A percentile compares a stretch with the other conserved stretches of the same genome.
phyloP scores from a whole-genome alignment of 805 yeast species.

The Blastobotrys peoriensis region DNA sequence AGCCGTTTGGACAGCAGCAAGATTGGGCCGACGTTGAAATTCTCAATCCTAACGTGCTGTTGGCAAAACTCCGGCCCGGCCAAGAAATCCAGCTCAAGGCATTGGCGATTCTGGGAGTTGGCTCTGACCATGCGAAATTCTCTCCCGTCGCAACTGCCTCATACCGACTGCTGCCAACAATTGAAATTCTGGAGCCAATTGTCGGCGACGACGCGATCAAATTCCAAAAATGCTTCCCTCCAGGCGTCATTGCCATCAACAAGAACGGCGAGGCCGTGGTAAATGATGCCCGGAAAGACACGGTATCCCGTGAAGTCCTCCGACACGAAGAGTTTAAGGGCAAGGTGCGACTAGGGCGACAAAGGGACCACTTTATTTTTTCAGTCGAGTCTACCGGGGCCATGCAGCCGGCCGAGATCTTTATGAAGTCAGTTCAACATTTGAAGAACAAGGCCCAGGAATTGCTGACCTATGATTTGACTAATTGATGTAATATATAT shows the following conservation, averaged over 20 bases:
- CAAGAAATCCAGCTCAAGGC: conserved; percentile 89
- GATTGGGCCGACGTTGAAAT: conserved; percentile 56
- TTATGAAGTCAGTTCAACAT: conserved; percentile 81
- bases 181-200: conserved; percentile 69
- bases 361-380: conserved; percentile 82
- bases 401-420: conserved; percentile 94
- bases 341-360: conserved; percentile 85
- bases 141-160: conserved; percentile 97
- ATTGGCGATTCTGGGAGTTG: conserved; percentile 87
- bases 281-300: conserved; percentile 86
- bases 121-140: conserved; percentile 94
- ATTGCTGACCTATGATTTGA: conserved; percentile 17
- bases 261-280: conserved; percentile 67
- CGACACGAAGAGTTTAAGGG: conserved; percentile 89
- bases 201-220: conserved; percentile 68
- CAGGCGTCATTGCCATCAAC: conserved; percentile 81
- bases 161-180: conserved; percentile 84
- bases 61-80: conserved; percentile 93
- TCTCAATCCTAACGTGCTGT: conserved; percentile 78
- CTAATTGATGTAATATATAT: conserved; percentile 1
- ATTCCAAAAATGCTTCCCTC: conserved; percentile 86
- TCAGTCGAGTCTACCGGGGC: conserved; percentile 89
- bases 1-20: conserved; percentile 83
- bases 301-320: conserved; percentile 93
- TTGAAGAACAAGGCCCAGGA: conserved; percentile 60